Evolutionary conservation across 1,284 basidiomycete species (phyloP), one percentile per base, ranked within the genome.

Genomic region (Xanthoconium separans): DNA sequence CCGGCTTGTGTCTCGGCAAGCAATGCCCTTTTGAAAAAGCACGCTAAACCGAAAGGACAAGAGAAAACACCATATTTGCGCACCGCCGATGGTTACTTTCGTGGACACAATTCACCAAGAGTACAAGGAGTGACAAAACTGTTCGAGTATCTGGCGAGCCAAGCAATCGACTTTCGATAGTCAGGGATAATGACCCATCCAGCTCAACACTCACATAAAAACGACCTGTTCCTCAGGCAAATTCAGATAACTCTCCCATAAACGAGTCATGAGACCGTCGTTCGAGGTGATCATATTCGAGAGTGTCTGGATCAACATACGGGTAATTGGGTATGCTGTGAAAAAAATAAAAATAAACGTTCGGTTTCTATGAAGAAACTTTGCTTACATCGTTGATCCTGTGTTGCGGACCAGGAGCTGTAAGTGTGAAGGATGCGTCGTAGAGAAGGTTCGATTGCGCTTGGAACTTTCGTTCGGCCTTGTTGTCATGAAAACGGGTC

Each of bases 201-300:
- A 50, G 52, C 40, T 47, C 65, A 27, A 27, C 11, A 57, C 84
- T 65, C 69, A 93, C 93, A 89, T 79, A 53, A 95, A 70, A 12
- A 95, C 76, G 43, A 85, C 81, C 60, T 87, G 79, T 57, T 90
- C 87, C 61, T 90, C 86, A 0, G 85, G 79, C n/a, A 86, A 72
- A 47, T 71, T 74, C 64, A 89, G 72, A 61, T 90, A 87, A 3
- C 73, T 74, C 20, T 77, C 73, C 87, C 89, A 90, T 36, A 92
- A 68, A 24, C 67, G 71, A 3, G 75, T 65, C 53, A 82, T 74
- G 39, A 89, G 74, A 8, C 59, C 59, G 44, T 85, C 81, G 62
- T 91, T 90, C 16, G 77, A 73, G 4, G 89, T 90, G 43, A 91
- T 78, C 31, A 89, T 74, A 66, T 92, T 92, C 27, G 89, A 87